phyloP scores from a whole-genome alignment of 495 filamentous ascomycete species.

The Collariella sp. region DNA sequence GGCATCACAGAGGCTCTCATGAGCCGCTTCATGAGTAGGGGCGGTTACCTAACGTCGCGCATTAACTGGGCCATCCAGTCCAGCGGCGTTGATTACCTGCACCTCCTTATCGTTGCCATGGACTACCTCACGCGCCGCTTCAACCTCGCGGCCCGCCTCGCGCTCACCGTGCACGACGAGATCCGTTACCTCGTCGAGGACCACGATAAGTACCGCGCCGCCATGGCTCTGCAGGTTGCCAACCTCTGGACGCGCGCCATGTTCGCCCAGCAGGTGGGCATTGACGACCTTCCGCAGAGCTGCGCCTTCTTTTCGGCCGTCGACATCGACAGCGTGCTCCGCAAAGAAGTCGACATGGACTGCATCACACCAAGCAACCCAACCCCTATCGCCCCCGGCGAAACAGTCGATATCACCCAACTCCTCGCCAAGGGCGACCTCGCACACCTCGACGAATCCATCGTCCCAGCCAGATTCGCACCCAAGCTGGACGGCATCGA shows the following conservation, averaged over 20 bases:
- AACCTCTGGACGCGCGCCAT: slow-evolving; percentile 97
- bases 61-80: slow-evolving; percentile 99
- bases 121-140: slow-evolving; percentile 85
- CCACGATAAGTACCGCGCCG: slow-evolving; percentile 76
- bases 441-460: slow-evolving; percentile 56
- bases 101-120: slow-evolving; percentile 89
- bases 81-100: slow-evolving; percentile 93
- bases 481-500: slow-evolving; percentile 48
- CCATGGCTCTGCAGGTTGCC: slow-evolving; percentile 85
- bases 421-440: slow-evolving; percentile 59
- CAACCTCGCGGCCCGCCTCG: slow-evolving; percentile 72
- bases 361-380: slow-evolving; percentile 87
- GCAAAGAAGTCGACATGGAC: slow-evolving; percentile 97
- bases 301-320: slow-evolving; percentile 94
- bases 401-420: slow-evolving; percentile 68
- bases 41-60: slow-evolving; percentile 86
- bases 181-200: slow-evolving; percentile 87
- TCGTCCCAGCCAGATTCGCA: slow-evolving; percentile 40
- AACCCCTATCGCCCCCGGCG: slow-evolving; percentile 69
- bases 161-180: slow-evolving; percentile 96
- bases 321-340: slow-evolving; percentile 85
- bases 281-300: slow-evolving; percentile 84
- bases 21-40: slow-evolving; percentile 76
- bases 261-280: slow-evolving; percentile 94
- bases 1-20: slow-evolving; percentile 95